Percentiles rank a stretch among this genome's conserved stretches.
Conservation (phyloP, 2,329 filamentous ascomycete genomes). For the Eutypa lata region DNA sequence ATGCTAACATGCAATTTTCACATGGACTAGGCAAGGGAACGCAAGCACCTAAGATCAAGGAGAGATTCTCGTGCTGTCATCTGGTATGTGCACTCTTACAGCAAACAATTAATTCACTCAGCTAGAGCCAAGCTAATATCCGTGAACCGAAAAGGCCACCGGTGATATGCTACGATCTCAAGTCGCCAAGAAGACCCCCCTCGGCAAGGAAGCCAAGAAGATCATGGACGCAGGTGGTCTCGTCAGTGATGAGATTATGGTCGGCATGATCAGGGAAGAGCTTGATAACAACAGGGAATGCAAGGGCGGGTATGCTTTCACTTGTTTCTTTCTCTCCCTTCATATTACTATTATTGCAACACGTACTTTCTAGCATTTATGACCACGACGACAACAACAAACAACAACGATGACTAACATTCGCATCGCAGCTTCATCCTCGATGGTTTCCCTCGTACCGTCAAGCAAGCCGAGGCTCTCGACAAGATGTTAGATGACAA, state of each 20-base stretch:
- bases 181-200: conserved; percentile 92
- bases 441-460: conserved; percentile 96
- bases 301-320: conserved; percentile 81
- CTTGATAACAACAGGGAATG: conserved; percentile 92
- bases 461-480: conserved; percentile 90
- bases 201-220: conserved; percentile 97
- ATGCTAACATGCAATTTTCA: conserved; percentile 2
- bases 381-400: too few relatives aligned
- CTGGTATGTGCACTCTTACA: conserved; percentile 67
- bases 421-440: conserved; percentile 84
- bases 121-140: not conserved
- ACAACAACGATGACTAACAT: too few relatives aligned
- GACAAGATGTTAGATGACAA: conserved; percentile 83
- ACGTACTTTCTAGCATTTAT: too few relatives aligned
- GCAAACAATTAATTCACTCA: conserved; percentile 6
- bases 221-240: conserved; percentile 99
- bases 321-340: conserved; percentile 8
- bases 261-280: conserved; percentile 99
- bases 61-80: conserved; percentile 96
- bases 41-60: conserved; percentile 96
- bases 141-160: conserved; percentile 64
- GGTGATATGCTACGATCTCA: conserved; percentile 99
- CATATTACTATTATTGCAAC: conserved; percentile 2
- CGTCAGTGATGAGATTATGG: conserved; percentile 98
- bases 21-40: conserved; percentile 83